Conservation (phyloP, 768 basidiomycete species). For the Boletus vinaceobasis region DNA sequence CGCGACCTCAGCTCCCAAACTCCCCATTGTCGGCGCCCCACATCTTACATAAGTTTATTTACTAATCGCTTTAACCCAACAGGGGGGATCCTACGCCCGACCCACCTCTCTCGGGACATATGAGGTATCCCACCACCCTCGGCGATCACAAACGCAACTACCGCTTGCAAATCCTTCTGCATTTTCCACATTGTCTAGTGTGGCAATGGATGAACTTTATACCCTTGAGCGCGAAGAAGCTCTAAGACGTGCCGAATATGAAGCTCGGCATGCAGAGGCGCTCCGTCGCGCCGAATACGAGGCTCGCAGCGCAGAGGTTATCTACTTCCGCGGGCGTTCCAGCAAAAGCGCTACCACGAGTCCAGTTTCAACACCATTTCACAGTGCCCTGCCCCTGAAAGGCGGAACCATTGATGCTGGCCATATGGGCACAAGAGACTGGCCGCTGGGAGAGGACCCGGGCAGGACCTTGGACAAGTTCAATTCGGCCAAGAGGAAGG, state of each 20-base stretch:
- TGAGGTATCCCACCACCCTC: constrained; percentile 34
- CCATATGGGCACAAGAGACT: constrained; percentile 41
- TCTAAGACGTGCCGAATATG: constrained; percentile 80
- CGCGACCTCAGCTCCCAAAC: constrained; percentile 24
- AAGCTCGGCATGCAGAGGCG: constrained; percentile 69
- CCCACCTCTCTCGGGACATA: constrained; percentile 50
- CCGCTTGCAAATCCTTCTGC: constrained; percentile 40
- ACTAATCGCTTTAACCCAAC: constrained; percentile 16
- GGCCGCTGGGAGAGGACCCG: constrained; percentile 27
- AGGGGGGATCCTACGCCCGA: constrained; percentile 59
- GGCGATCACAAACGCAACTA: constrained; percentile 27
- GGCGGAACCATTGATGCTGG: constrained; percentile 35
- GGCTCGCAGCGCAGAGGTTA: constrained; percentile 45
- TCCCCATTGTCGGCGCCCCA: constrained; percentile 23
- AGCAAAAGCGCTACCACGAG: constrained; percentile 70
- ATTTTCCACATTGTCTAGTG: constrained; percentile 64
- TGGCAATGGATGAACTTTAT: constrained; percentile 87
- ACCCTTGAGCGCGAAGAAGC: constrained; percentile 87
- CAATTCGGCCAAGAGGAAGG: constrained; percentile 39
- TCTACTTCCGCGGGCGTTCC: constrained; percentile 36
- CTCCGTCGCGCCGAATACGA: constrained; percentile 64
- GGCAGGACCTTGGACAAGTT: constrained; percentile 25
- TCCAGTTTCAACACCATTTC: constrained; percentile 49
- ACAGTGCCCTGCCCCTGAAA: constrained; percentile 22
- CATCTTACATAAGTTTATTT: constrained; percentile 23